Percentiles rank a stretch among this genome's conserved stretches.
Conservation (phyloP, 2,329 filamentous ascomycete genomes). For the Alternaria sp. region DNA sequence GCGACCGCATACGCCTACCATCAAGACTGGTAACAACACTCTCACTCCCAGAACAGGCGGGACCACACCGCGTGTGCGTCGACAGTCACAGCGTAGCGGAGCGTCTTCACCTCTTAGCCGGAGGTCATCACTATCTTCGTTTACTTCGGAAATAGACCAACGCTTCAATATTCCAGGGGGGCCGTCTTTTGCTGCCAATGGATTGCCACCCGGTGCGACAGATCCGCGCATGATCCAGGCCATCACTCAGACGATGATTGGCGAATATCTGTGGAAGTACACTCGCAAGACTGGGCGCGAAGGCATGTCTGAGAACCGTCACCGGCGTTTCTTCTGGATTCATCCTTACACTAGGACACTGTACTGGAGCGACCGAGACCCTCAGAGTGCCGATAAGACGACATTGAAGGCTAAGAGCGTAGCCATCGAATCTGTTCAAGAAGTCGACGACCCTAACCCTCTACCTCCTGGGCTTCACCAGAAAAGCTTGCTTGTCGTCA, state of each 20-base stretch:
- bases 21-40: slow-evolving; percentile 51
- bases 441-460: slow-evolving; percentile 92
- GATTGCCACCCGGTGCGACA: slow-evolving; percentile 70
- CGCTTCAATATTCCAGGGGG: slow-evolving; percentile 74
- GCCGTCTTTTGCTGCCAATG: slow-evolving; percentile 57
- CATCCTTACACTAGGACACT: slow-evolving; percentile 95
- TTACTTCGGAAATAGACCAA: slow-evolving; percentile 89
- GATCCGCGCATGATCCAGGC: slow-evolving; percentile 99
- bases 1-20: slow-evolving; percentile 49
- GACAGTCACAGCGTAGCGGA: slow-evolving; percentile 54
- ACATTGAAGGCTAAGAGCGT: slow-evolving; percentile 89
- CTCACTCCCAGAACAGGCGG: slow-evolving; percentile 55
- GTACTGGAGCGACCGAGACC: slow-evolving; percentile 95
- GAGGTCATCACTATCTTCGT: slow-evolving; percentile 90
- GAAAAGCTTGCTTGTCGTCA: slow-evolving; percentile 90
- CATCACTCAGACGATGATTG: slow-evolving; percentile 99
- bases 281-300: slow-evolving; percentile 91
- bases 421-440: slow-evolving; percentile 87
- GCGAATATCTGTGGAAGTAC: slow-evolving; percentile 99
- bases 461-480: slow-evolving; percentile 93
- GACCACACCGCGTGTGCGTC: slow-evolving; percentile 62
- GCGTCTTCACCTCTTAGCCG: slow-evolving; percentile 63
- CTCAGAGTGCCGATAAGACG: slow-evolving; percentile 74
- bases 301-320: slow-evolving; percentile 85
- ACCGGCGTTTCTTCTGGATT: slow-evolving; percentile 98